Percentiles rank a stretch among this genome's conserved stretches.
Conservation (phyloP, 2,329 filamentous ascomycete genomes). For the Tolypocladium paradoxum region DNA sequence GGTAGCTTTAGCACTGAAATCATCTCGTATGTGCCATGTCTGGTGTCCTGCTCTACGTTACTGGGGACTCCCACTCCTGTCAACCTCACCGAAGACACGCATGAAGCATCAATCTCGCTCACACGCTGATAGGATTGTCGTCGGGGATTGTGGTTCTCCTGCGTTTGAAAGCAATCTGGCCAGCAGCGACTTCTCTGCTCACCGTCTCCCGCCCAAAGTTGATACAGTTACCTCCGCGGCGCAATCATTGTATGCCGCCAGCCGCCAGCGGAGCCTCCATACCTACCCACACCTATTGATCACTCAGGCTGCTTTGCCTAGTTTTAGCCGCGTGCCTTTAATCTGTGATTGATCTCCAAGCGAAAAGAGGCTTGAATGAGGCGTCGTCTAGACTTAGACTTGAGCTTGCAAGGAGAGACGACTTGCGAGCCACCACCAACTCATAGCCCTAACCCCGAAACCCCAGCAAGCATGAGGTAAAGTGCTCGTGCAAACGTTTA, state of each 20-base stretch:
- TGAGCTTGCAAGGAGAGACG: neutral
- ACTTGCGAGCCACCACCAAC: neutral
- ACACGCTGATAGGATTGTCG: neutral
- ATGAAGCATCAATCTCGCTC: neutral
- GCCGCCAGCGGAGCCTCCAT: conserved; percentile 2
- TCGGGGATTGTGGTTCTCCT: neutral
- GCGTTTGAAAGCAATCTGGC: neutral
- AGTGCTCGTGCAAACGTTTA: neutral
- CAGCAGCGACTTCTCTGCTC: neutral
- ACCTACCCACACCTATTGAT: conserved; percentile 1
- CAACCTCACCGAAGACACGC: neutral
- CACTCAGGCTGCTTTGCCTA: neutral
- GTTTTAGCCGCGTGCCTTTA: neutral
- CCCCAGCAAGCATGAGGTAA: conserved; percentile 26
- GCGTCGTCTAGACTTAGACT: neutral
- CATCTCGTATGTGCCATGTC: neutral
- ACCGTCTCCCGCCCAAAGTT: neutral
- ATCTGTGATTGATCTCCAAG: neutral
- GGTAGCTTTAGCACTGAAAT: neutral
- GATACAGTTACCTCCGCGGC: conserved; percentile 2
- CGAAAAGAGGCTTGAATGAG: neutral
- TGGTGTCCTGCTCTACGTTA: neutral
- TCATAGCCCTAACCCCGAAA: neutral
- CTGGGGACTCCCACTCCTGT: neutral
- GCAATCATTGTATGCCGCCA: conserved; percentile 1